These are phyloP conservation scores for Senna tora DNA, from an alignment of 306 rosid species.

Conservation along the genomic window DNA sequence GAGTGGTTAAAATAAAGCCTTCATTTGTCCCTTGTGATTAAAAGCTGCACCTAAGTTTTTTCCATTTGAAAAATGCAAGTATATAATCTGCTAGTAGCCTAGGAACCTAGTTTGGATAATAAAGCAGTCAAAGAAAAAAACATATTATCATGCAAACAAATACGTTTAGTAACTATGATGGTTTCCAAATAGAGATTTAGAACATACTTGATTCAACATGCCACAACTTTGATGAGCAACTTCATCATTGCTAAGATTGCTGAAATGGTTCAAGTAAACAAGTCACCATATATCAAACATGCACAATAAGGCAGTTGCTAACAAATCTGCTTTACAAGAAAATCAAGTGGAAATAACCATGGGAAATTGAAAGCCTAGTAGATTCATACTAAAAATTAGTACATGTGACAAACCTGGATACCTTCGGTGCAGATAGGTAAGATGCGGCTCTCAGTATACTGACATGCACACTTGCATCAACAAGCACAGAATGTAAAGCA, in stretches of 20 bases:
- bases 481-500: constrained; percentile 77
- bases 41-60: no score
- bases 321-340: constrained; percentile 22
- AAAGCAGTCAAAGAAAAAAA: constrained; percentile 22
- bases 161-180: neutral
- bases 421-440: constrained; percentile 46
- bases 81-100: no score
- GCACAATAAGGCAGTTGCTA: constrained; percentile 18
- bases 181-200: constrained; percentile 22
- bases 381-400: constrained; percentile 35
- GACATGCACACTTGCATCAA: constrained; percentile 78
- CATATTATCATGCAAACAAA: constrained; percentile 7
- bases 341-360: constrained; percentile 23
- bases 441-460: constrained; percentile 62
- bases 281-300: constrained; percentile 29
- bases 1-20: no score
- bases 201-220: constrained; percentile 58
- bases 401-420: constrained; percentile 67
- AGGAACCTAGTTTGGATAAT: constrained; percentile 3
- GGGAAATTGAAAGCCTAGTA: constrained; percentile 18
- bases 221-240: constrained; percentile 42
- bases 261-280: constrained; percentile 45
- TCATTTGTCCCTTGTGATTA: no score
- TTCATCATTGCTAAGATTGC: constrained; percentile 44
- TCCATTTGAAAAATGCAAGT: no score